Evolutionary conservation across 345 rosid species (phyloP), one percentile per base, ranked within the genome.

Genomic region (Gossypium rotundifolium): DNA sequence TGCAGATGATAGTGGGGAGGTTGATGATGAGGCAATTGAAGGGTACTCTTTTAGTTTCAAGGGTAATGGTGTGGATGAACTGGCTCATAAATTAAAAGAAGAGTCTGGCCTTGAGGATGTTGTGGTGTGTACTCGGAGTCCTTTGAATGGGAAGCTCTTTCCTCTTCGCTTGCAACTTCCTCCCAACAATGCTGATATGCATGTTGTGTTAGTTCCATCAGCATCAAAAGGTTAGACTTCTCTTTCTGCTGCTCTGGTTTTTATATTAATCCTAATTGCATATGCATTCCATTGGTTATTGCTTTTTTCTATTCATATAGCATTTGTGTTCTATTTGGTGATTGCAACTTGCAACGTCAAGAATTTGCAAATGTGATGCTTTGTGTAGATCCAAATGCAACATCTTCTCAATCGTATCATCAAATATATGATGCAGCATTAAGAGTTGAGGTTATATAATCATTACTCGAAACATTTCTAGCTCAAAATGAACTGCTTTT

Each of bases 141-240:
- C 97, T 0, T 84, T 96, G 84, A 88, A 96, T 82, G 91, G 88
- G 66, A 85, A 89, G 84, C 92, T 96, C 75, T 87, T 80, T 75
- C 97, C 97, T 0, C 93, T 96, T 75, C 89, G 89, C 42, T 85
- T 96, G 79, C 98, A 89, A 81, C 98, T 96, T 76, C 99, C 99
- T 42, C 99, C 99, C 23, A 93, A 91, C 81, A 90, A 79, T 64
- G 82, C 92, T 1, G 85, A 89, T 77, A 60, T 96, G 90, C 94
- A 89, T 77, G 98, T 96, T 54, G 48, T 96, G 22, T 77, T 93
- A 27, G 85, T 96, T 46, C 88, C 86, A 1, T 76, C 84, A 3
- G 79, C 83, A 0, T 86, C 90, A 13, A 78, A 75, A 82, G 81
- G 95, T 87, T 68, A 82, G 82, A 7, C 65, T 52, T 65, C 3